Base-by-base conservation (phyloP, 2,329 filamentous ascomycete genomes). In the Fusarium irregulare region DNA sequence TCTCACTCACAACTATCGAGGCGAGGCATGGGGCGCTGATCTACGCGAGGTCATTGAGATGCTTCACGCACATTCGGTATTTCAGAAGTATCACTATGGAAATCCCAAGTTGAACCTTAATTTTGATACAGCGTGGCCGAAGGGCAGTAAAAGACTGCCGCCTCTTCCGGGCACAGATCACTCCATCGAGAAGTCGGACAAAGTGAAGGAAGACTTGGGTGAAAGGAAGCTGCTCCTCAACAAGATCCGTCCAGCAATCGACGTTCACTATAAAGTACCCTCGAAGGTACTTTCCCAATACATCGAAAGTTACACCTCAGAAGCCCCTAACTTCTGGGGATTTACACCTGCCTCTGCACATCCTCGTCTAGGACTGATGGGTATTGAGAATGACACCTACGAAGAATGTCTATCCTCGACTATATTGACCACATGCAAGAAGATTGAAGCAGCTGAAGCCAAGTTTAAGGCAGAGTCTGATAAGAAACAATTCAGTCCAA, bases 341-440 rank as follows among this genome's bases (percentile, higher is more conserved):
- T 37, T 30, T 37, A n/a, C 16, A 16, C 16, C 30, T 21, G 20
- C 27, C 48, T 46, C 40, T n/a, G 32, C 42, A 20, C 46, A 28
- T 34, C 23, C 56, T 9, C 21, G n/a, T 16, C 70, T 75, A 59
- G 82, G 80, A 73, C 76, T 82, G 58, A 77, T 76, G 8, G 53
- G 68, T 25, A 46, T 70, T 7, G 83, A 85, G 56, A 80, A 80
- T 58, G 32, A 68, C 1, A 54, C 66, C 11, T 86, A 80, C 69
- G 76, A 79, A 37, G 53, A 67, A 4, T 83, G 78, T 60, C 76
- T 81, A 32, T 23, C 44, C 11, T 60, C 60, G 6, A 76, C 72
- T 7, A 64, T 77, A 21, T 45, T 57, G 37, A 56, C 56, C 13
- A 77, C 76, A 9, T 42, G 13, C n/a, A 60, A 41, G 16, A 21